phyloP scores from a whole-genome alignment of 1,139 yeast genomes.

The Magnusiomyces suaveolens region DNA sequence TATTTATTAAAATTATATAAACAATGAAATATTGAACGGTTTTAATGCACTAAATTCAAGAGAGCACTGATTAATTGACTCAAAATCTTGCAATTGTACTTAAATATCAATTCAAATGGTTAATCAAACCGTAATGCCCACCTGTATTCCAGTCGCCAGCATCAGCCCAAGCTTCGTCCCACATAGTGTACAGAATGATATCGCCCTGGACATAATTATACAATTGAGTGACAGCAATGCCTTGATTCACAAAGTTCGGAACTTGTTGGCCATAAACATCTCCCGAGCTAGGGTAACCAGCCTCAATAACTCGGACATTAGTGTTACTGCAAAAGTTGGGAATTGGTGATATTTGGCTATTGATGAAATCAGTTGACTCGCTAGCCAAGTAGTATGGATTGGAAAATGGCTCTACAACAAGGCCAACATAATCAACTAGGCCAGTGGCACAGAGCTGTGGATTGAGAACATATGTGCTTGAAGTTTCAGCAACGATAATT shows the following conservation, averaged over 20 bases:
- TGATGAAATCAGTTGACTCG: conserved; percentile 64
- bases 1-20: no score
- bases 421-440: conserved; percentile 63
- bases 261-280: conserved; percentile 58
- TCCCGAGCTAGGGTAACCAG: conserved; percentile 84
- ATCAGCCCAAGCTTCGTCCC: conserved; percentile 74
- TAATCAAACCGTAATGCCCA: conserved; percentile 59
- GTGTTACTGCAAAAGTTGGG: conserved; percentile 34
- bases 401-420: conserved; percentile 82
- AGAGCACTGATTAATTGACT: no score
- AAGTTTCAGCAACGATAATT: conserved; percentile 82
- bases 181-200: conserved; percentile 65
- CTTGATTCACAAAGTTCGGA: conserved; percentile 64
- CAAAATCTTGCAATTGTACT: no score
- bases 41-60: no score
- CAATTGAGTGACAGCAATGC: conserved; percentile 53
- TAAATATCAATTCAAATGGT: background rate
- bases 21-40: no score
- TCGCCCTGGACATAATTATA: conserved; percentile 44
- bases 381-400: conserved; percentile 51
- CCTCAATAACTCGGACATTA: conserved; percentile 55
- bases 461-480: conserved; percentile 53
- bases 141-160: conserved; percentile 81
- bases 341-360: conserved; percentile 48
- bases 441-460: conserved; percentile 60